Base-by-base conservation (phyloP, 2,329 filamentous ascomycete species). In the Onygenales sp. region DNA sequence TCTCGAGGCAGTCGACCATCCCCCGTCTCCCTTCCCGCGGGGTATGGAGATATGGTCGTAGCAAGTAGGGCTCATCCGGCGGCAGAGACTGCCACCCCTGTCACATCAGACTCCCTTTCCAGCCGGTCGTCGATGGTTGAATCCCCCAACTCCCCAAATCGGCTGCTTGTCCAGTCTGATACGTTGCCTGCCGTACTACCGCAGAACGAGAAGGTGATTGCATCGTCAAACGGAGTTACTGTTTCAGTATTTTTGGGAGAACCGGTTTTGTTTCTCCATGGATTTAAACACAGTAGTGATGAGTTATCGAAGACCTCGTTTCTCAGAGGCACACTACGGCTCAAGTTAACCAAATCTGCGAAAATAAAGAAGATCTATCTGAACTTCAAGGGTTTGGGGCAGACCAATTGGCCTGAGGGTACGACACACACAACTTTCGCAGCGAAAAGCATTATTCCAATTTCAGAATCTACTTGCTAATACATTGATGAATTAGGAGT, bases 361-460 rank as follows among this genome's bases (percentile, higher is more conserved):
- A 98, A 98, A 71, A 84, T 98, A 60, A 96, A 95, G 74, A 86
- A 88, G 3, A 81, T 98, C 27, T 90, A 87, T 5, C 76, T 98
- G 51, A 92, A 88, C 62, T 87, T 98, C 61, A 81, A 85, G 42
- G 93, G 92, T 33, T 86, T 84, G 65, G 88, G 90, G 2, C 82
- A 86, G 58, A 97, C 93, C 1, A 90, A 95, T 65, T 98, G 93
- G 93, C 92, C 93, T 13, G 93, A 97, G 74, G 89, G 83, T 80
- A 65, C 6, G 11, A 27, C 21, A 14, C 21, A n/a, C 21, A 14
- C 21, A n/a, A 47, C 11, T 50, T 42, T 42, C 14, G 39, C 31
- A 33, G n/a, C n/a, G 51, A 34, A 51, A 37, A 43, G 17, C 32
- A 6, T 31, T 54, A 47, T 52, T 57, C 44, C 36, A 45, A 39